phyloP scores from a whole-genome alignment of 495 filamentous ascomycete species.

The Durotheca rogersii region DNA sequence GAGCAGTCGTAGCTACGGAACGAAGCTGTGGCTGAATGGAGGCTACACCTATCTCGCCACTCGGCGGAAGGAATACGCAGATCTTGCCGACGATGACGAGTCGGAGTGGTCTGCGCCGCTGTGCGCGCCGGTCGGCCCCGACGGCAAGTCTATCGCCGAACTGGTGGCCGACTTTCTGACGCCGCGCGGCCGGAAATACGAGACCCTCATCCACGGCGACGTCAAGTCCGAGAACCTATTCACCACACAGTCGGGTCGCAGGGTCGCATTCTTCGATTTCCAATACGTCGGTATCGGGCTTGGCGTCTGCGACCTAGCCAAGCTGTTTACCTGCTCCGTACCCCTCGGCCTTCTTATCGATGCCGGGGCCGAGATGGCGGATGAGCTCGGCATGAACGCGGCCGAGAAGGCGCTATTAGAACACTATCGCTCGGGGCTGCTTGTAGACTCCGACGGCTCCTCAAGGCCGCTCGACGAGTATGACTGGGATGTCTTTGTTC shows the following conservation, averaged over 20 bases:
- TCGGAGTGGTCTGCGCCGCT: conserved; percentile 39
- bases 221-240: conserved; percentile 49
- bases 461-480: conserved; percentile 26
- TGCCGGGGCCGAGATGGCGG: conserved; percentile 13
- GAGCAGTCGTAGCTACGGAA: conserved; percentile 4
- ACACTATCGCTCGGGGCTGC: conserved; percentile 36
- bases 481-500: conserved; percentile 40
- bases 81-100: conserved; percentile 25
- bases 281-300: conserved; percentile 49
- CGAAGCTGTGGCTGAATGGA: conserved; percentile 45
- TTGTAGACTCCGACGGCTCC: conserved; percentile 5
- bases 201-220: conserved; percentile 50
- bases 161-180: conserved; percentile 35
- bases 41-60: conserved; percentile 53
- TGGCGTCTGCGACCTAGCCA: conserved; percentile 50
- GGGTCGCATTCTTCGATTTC: conserved; percentile 50
- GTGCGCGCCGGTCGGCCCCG: conserved; percentile 10
- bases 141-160: conserved; percentile 28
- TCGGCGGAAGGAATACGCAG: conserved; percentile 38
- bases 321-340: conserved; percentile 44
- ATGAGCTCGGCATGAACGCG: conserved; percentile 27
- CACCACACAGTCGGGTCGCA: conserved; percentile 28
- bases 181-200: conserved; percentile 32
- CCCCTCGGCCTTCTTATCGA: conserved; percentile 27
- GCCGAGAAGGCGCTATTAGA: conserved; percentile 40